Evolutionary conservation across 192 early-diverging fungal species (phyloP).

Genomic region (Coemansia sp.): DNA sequence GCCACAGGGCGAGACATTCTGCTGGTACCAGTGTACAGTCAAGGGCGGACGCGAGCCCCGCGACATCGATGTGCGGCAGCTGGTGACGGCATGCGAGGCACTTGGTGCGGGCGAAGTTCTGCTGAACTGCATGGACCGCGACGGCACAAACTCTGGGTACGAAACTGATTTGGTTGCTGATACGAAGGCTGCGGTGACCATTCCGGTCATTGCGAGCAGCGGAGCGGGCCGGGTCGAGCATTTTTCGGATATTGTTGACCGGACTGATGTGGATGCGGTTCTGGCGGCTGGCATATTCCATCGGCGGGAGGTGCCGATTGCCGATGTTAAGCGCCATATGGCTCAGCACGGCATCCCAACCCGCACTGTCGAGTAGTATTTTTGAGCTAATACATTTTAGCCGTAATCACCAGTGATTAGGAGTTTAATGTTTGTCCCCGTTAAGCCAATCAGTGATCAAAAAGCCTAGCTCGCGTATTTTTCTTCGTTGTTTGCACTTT

Average conservation of each 20-base stretch:
- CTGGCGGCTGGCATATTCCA: constrained; percentile 99
- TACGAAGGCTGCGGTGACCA: constrained; percentile 75
- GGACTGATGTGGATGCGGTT: constrained; percentile 88
- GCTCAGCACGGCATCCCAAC: constrained; percentile 53
- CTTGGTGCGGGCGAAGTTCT: constrained; percentile 97
- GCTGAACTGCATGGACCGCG: constrained; percentile 98
- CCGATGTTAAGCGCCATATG: constrained; percentile 77
- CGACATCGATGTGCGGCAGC: constrained; percentile 89
- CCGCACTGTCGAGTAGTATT: not conserved
- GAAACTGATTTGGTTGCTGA: constrained; percentile 81
- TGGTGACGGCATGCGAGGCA: constrained; percentile 81
- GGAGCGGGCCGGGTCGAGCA: constrained; percentile 88
- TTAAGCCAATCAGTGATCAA: not conserved
- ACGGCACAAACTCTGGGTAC: constrained; percentile 97
- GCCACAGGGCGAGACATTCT: constrained; percentile 89
- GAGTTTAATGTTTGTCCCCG: not conserved
- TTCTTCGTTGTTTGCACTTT: too few species aligned
- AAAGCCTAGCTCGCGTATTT: not conserved
- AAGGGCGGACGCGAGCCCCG: constrained; percentile 95
- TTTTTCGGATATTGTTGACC: constrained; percentile 83
- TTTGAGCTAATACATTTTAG: too few species aligned
- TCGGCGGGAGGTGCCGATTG: constrained; percentile 87
- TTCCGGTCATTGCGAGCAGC: constrained; percentile 97
- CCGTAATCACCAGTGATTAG: not conserved
- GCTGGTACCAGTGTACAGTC: constrained; percentile 99